phyloP scores from a whole-genome alignment of 352 stramenopile species.

The Phytopythium montanum region DNA sequence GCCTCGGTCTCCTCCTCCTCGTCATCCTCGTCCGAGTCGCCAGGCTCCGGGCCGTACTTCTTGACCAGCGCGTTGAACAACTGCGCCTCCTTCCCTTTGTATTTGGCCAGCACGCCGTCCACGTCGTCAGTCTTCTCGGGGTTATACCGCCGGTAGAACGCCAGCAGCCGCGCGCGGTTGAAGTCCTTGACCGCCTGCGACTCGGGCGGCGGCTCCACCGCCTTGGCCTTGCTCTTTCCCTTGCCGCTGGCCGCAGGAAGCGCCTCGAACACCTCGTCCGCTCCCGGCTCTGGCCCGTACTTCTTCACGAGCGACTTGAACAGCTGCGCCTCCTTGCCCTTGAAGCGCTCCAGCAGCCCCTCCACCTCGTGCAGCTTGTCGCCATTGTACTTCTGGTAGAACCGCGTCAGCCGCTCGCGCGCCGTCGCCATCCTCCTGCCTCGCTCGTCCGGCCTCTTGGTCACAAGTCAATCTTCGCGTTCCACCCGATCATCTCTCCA shows the following conservation, averaged over 20 bases:
- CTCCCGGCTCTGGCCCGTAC: slow-evolving; percentile 78
- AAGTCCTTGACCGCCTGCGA: slow-evolving; percentile 34
- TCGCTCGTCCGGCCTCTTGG: no score
- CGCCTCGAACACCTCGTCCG: slow-evolving; percentile 57
- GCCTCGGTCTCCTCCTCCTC: slow-evolving; percentile 34
- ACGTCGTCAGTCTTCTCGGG: slow-evolving; percentile 77
- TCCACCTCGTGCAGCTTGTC: slow-evolving; percentile 70
- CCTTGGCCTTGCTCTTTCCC: slow-evolving; percentile 11
- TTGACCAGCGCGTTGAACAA: slow-evolving; percentile 80
- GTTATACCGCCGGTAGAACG: slow-evolving; percentile 86
- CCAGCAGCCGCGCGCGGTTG: slow-evolving; percentile 60
- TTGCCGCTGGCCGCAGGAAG: slow-evolving; percentile 54
- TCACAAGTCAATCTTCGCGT: slow-evolving; percentile 1
- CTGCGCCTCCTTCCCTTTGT: slow-evolving; percentile 77
- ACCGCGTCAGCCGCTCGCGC: slow-evolving; percentile 67
- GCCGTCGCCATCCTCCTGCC: slow-evolving; percentile 40
- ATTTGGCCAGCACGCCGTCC: slow-evolving; percentile 59
- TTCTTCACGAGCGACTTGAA: slow-evolving; percentile 84
- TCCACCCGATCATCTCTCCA: slow-evolving; percentile 1
- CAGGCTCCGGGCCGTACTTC: slow-evolving; percentile 82
- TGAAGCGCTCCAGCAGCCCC: slow-evolving; percentile 69
- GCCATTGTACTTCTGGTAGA: slow-evolving; percentile 86
- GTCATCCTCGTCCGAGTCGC: slow-evolving; percentile 66
- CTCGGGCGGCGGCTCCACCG: slow-evolving; percentile 12
- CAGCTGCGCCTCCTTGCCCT: slow-evolving; percentile 74